Evolutionary conservation across 2,329 filamentous ascomycete genomes (phyloP).

Genomic region (Paraphoma sp.): DNA sequence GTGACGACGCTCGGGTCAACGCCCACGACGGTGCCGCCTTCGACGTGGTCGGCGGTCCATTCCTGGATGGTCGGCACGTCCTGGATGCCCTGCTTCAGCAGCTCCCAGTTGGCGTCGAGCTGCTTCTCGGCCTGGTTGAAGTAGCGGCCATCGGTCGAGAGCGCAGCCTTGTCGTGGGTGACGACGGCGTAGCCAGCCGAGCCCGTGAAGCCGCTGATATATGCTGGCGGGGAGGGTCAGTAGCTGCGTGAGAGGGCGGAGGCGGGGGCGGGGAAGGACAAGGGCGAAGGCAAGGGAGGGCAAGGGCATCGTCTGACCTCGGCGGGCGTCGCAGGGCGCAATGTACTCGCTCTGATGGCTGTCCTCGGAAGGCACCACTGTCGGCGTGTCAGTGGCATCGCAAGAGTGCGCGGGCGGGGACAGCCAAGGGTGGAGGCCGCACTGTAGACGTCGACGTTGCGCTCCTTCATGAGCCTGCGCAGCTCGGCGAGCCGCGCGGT

Average conservation of each 20-base stretch:
- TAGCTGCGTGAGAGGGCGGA: constrained; percentile 8
- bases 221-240: constrained; percentile 60
- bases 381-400: constrained; percentile 44
- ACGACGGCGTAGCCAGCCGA: constrained; percentile 94
- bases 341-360: constrained; percentile 98
- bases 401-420: not conserved
- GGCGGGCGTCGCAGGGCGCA: constrained; percentile 88
- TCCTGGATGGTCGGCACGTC: constrained; percentile 98
- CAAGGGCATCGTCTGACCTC: constrained; percentile 57
- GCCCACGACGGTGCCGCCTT: constrained; percentile 84
- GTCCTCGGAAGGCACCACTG: constrained; percentile 96
- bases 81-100: constrained; percentile 91
- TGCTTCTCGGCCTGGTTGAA: constrained; percentile 96
- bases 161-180: constrained; percentile 81
- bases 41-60: constrained; percentile 87
- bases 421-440: constrained; percentile 29
- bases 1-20: constrained; percentile 91
- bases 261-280: no score
- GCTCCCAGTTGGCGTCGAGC: constrained; percentile 86
- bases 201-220: constrained; percentile 91
- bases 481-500: constrained; percentile 76
- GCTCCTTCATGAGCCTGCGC: constrained; percentile 84
- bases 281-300: no score
- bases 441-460: constrained; percentile 93
- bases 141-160: constrained; percentile 95